Evolutionary conservation across 176 grass and related monocot genomes (phyloP).

Genomic region (maize (Zea mays)): Zm-B73-REFERENCE-NAM-5.0 NC_050098.1:149686501-149687000

Average conservation of each 20-base stretch:
- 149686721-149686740: not conserved
- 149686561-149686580: not conserved
- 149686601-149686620: too few species aligned
- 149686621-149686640: not conserved
- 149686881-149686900: constrained; percentile 11
- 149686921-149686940: not conserved
- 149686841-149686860: constrained; percentile 11
- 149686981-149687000: not conserved
- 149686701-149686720: not conserved
- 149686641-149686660: not conserved
- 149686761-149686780: not conserved
- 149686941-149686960: not conserved
- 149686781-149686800: too few species aligned
- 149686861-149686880: constrained; percentile 12
- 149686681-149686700: not conserved
- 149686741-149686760: not conserved
- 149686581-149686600: not conserved
- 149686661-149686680: not conserved
- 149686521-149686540: too few species aligned
- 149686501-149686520: too few species aligned
- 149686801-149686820: not conserved
- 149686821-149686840: not conserved
- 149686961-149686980: not conserved
- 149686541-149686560: too few species aligned
- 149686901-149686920: not conserved